Evolutionary conservation across 139 green algal species (phyloP), one percentile per base, ranked within the genome.

Genomic region (Volvox africanus): DNA sequence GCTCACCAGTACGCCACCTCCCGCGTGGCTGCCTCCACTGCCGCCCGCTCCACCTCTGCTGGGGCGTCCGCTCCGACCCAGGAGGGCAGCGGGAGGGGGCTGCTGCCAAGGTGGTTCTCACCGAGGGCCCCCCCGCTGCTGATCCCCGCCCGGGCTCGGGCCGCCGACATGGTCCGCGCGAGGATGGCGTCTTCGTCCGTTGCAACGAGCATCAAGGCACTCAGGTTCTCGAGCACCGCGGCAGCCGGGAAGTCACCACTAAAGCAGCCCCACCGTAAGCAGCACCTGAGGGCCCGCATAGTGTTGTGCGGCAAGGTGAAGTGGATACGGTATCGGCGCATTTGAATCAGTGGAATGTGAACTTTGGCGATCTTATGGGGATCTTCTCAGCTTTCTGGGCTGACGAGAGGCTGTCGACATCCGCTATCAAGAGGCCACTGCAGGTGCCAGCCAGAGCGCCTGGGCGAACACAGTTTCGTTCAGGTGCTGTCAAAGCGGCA

Each of bases 1-100:
- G 2, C 82, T 62, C 33, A 88, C 83, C 86, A 90, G 75, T 90
- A 84, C 0, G 86, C 86, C 55, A 90, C 37, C 75, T 90, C 86
- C 1, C 55, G 73, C 6, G 50, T 89, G 30, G 85, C 85, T 20
- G 65, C 86, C 6, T 28, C 36, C 68, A 44, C 26, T 1, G 69
- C 85, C 20, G 37, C 37, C 20, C 21, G 36, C 32, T 67, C 82
- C 30, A 61, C 5, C 61, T 35, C 30, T 11, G 17, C 71, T 21
- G 21, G 71, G n/a, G 55, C 28, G 0, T 76, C 71, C 18, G 13
- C 84, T 28, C 24, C 11, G 24, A 12, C 21, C 21, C 2, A 28
- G 16, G 21, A 28, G 5, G 65, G 11, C 21, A 30, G 21, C 21
- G 11, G 9, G 16, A 30, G 21, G 2, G 24, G 18, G 36, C 35